Conservation (phyloP, 805 yeast species). For the Lachancea kluyveri region DNA sequence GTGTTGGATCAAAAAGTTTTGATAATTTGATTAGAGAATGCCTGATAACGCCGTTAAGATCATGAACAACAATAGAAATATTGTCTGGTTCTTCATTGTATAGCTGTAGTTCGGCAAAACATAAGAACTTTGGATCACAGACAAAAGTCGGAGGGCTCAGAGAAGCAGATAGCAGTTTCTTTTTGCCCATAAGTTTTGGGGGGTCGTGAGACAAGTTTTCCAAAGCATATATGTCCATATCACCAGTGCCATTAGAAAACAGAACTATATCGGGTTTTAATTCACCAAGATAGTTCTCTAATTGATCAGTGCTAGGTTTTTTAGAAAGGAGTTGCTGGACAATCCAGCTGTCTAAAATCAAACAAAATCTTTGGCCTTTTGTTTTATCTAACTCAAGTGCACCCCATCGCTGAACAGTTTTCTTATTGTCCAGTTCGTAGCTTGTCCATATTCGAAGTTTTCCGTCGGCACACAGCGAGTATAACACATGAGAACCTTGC, state of each 20-base stretch:
- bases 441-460: slow-evolving; percentile 65
- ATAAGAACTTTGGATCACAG: slow-evolving; percentile 28
- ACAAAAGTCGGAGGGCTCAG: slow-evolving; percentile 25
- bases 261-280: slow-evolving; percentile 39
- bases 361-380: slow-evolving; percentile 28
- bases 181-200: slow-evolving; percentile 45
- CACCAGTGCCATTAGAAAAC: slow-evolving; percentile 36
- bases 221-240: slow-evolving; percentile 39
- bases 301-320: slow-evolving; percentile 7
- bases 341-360: slow-evolving; percentile 37
- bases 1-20: slow-evolving; percentile 15
- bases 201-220: slow-evolving; percentile 48
- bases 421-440: slow-evolving; percentile 52
- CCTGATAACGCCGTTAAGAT: slow-evolving; percentile 34
- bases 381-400: slow-evolving; percentile 29
- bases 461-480: slow-evolving; percentile 56
- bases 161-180: slow-evolving; percentile 29
- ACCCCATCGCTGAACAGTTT: slow-evolving; percentile 54
- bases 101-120: slow-evolving; percentile 33
- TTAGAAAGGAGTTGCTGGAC: slow-evolving; percentile 23
- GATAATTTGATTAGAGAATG: slow-evolving; percentile 28
- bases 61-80: slow-evolving; percentile 42
- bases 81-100: slow-evolving; percentile 21
- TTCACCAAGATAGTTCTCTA: slow-evolving; percentile 21
- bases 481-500: slow-evolving; percentile 46